A percentile compares a stretch with the other conserved stretches of the same genome.
Conservation (phyloP, 1,139 yeast genomes). For the Meyerozyma carpophila region DNA sequence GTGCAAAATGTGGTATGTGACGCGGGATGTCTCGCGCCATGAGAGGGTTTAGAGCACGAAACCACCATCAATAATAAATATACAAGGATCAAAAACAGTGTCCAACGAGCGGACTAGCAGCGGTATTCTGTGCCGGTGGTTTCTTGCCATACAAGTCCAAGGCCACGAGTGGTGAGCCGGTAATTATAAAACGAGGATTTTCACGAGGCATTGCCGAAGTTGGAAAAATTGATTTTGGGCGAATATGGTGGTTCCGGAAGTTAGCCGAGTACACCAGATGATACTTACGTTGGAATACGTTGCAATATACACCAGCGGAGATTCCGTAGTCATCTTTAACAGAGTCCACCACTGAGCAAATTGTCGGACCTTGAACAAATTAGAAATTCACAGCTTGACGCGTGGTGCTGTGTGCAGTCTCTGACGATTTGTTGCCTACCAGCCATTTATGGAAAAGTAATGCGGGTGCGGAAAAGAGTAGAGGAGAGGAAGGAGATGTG, state of each 20-base stretch:
- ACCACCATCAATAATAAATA: background rate
- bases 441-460: constrained; percentile 1
- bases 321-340: background rate
- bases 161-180: no score
- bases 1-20: background rate
- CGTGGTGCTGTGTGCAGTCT: background rate
- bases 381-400: constrained; percentile 1
- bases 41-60: background rate
- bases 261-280: background rate
- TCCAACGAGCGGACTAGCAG: no score
- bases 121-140: no score
- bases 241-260: background rate
- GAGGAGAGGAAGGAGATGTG: background rate
- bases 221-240: background rate
- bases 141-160: no score
- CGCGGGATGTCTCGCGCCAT: background rate
- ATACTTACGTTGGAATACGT: constrained; percentile 5
- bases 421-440: background rate
- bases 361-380: background rate
- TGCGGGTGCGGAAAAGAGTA: background rate
- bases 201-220: background rate
- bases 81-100: background rate
- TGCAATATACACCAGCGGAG: constrained; percentile 4
- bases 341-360: background rate
- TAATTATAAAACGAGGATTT: no score